Percentiles rank a stretch among this genome's conserved stretches.
phyloP scores from a whole-genome alignment of 169 alveolate species.

The Plasmodium yoelii region DNA sequence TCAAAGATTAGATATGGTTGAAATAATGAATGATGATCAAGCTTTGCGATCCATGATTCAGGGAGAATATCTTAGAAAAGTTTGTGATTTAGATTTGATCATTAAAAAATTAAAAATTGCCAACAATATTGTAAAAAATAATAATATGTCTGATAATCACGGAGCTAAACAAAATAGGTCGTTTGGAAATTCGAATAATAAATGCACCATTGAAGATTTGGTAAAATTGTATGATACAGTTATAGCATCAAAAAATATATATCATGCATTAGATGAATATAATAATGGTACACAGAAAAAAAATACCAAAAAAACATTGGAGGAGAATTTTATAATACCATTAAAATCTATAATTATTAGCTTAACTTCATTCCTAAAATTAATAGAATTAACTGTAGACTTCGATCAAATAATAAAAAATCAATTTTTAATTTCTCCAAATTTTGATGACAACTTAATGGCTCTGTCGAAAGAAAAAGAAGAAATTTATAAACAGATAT shows the following conservation, averaged over 20 bases:
- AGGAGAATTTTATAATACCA: slow-evolving; percentile 80
- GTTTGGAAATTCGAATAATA: neutral
- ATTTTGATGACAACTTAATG: slow-evolving; percentile 86
- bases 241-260: slow-evolving; percentile 41
- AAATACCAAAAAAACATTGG: slow-evolving; percentile 75
- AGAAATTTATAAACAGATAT: slow-evolving; percentile 74
- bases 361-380: slow-evolving; percentile 88
- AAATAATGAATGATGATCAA: slow-evolving; percentile 86
- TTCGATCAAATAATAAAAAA: slow-evolving; percentile 92
- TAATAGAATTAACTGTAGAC: slow-evolving; percentile 94
- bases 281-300: slow-evolving; percentile 46
- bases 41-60: slow-evolving; percentile 82
- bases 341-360: slow-evolving; percentile 83
- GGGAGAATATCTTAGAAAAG: slow-evolving; percentile 84
- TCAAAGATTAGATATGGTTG: slow-evolving; percentile 95
- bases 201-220: slow-evolving; percentile 77
- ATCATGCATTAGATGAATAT: slow-evolving; percentile 77
- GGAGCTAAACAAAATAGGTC: neutral
- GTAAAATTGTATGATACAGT: slow-evolving; percentile 79
- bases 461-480: slow-evolving; percentile 61
- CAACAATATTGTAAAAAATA: slow-evolving; percentile 23
- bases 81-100: slow-evolving; percentile 85
- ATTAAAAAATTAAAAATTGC: slow-evolving; percentile 81
- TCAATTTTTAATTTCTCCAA: slow-evolving; percentile 88
- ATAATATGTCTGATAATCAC: slow-evolving; percentile 3